These are phyloP conservation scores for Phytophthora syringae DNA, from an alignment of 352 stramenopile species.

Conservation along the genomic window DNA sequence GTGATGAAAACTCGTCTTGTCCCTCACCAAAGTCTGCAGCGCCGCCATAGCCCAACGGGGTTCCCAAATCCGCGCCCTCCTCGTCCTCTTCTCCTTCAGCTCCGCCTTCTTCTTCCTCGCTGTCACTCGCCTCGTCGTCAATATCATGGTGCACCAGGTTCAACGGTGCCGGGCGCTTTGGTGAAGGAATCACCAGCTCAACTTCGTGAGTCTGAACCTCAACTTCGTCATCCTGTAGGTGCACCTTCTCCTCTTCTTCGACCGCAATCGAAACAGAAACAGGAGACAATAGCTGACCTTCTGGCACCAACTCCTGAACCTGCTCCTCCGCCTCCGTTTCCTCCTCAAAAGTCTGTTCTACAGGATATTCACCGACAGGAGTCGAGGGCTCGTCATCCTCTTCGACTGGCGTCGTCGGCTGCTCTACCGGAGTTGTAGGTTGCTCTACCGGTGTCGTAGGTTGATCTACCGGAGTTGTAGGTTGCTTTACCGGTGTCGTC, in stretches of 20 bases:
- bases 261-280: not conserved
- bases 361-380: slow-evolving; percentile 6
- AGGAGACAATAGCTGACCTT: not conserved
- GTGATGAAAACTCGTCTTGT: slow-evolving; percentile 59
- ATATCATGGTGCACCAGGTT: slow-evolving; percentile 42
- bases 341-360: slow-evolving; percentile 23
- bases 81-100: slow-evolving; percentile 29
- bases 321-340: not conserved
- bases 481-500: slow-evolving; percentile 1
- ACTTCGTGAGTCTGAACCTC: slow-evolving; percentile 11
- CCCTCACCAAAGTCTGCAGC: slow-evolving; percentile 52
- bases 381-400: slow-evolving; percentile 6
- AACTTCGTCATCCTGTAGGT: slow-evolving; percentile 14
- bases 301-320: not conserved
- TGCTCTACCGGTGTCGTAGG: slow-evolving; percentile 16
- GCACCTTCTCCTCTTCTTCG: slow-evolving; percentile 5
- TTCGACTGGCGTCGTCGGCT: slow-evolving; percentile 20
- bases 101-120: slow-evolving; percentile 31
- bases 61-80: slow-evolving; percentile 62
- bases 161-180: slow-evolving; percentile 31
- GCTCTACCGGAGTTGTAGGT: slow-evolving; percentile 1
- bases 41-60: slow-evolving; percentile 57
- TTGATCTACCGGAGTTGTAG: not conserved
- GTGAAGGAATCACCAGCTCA: slow-evolving; percentile 34
- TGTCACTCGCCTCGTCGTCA: slow-evolving; percentile 42